Evolutionary conservation across 768 basidiomycete genomes (phyloP).

Genomic region (Auricularia cornea): DNA sequence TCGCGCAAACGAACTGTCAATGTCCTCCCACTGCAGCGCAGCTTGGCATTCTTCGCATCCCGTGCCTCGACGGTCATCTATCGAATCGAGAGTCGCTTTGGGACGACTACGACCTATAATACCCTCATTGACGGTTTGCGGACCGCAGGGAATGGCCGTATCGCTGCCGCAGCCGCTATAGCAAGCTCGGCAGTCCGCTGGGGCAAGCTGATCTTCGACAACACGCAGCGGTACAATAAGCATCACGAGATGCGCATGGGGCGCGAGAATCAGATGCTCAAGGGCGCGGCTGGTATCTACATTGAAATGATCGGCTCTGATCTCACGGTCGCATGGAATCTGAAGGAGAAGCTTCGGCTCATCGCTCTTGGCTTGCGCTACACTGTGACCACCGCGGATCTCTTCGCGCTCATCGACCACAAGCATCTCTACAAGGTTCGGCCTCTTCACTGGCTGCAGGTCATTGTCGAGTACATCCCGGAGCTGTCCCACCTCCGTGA

Average conservation of each 20-base stretch:
- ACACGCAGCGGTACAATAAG: conserved; percentile 9
- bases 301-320: conserved; percentile 7
- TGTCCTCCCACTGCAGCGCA: no score
- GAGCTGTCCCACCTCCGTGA: background rate
- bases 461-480: conserved; percentile 9
- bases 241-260: conserved; percentile 8
- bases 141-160: no score
- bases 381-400: background rate
- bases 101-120: no score
- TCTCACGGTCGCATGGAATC: conserved; percentile 3
- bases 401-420: conserved; percentile 7
- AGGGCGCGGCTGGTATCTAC: conserved; percentile 11
- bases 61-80: no score
- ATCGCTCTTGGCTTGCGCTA: background rate
- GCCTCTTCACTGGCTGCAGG: conserved; percentile 4
- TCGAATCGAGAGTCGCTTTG: no score
- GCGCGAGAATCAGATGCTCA: conserved; percentile 10
- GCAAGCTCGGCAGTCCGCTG: background rate
- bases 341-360: background rate
- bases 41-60: no score
- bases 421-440: conserved; percentile 4
- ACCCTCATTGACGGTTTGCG: no score
- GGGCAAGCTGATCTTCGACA: conserved; percentile 8
- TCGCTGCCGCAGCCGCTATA: no score
- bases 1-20: no score